Evolutionary conservation across 768 basidiomycete species (phyloP), one percentile per base, ranked within the genome.

Genomic region (Boletus fagicola): DNA sequence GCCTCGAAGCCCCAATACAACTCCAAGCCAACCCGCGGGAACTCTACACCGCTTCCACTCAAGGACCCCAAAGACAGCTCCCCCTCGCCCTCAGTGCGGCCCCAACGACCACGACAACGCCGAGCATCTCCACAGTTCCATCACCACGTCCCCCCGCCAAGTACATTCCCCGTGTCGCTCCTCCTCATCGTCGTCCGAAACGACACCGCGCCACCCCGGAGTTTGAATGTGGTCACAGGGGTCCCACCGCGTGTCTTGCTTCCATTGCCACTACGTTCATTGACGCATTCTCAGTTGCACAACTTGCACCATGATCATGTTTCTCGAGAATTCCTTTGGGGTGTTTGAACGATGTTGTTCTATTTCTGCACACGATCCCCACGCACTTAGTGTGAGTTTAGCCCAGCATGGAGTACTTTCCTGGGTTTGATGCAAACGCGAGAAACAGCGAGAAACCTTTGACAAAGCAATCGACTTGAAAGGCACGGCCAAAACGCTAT

Each of bases 151-250:
- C 24, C 18, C 2, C 26, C 36, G 9, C 24, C 45, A 13, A 2
- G 28, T 10, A 24, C 44, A 49, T 22, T 5, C 35, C 47, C 36
- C 11, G 16, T 4, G 13, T 15, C 39, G 48, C 48, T 22, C 45
- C 43, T 31, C 35, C 49, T 31, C 48, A 10, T 53, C 60, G n/a
- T 46, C 49, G 51, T 39, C 47, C 42, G 36, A 35, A 36, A 43
- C 45, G 31, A 45, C 18, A 22, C 57, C 26, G 46, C 55, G 53
- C 56, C 62, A 63, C 62, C 51, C 15, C 68, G 68, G 70, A 70
- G 68, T 72, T 70, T 66, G 61, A 70, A 72, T 72, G 28, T 38
- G 54, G 60, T 59, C 51, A 43, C 59, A 44, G 70, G 72, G 70
- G 70, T 72, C 72, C 60, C 31, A 8, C 30, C 59, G 45, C 64